Base-by-base conservation (phyloP, 2,329 filamentous ascomycete species). In the Microcyclosporella mali region DNA sequence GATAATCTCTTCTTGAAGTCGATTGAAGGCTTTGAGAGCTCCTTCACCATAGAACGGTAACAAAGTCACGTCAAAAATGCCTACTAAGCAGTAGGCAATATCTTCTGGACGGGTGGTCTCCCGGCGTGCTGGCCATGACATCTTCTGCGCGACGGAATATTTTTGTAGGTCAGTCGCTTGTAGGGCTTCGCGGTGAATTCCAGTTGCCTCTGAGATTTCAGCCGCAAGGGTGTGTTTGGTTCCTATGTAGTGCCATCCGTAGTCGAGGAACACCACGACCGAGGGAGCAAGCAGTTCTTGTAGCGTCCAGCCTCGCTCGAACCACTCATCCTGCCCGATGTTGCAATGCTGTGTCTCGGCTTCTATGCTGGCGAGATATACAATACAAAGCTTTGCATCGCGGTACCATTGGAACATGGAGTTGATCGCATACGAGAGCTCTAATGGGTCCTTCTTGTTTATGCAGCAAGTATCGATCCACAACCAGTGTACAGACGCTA, bases 31-130 rank as follows among this genome's bases (percentile, higher is more conserved):
- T 25, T 18, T 41, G n/a, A n/a, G n/a, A 2, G 6, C 25, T 4
- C 54, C 55, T 33, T 55, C 50, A 4, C 51, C 51, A 19, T 53
- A 55, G n/a, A 41, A 31, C 3, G 45, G 33, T 10, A 30, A 37
- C 14, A 44, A 34, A 6, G 29, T 31, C 7, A 51, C 45, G 7
- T 30, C 43, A 11, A 52, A 36, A n/a, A 55, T 41, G 11, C 52
- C 47, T 14, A 46, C 37, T 14, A 52, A 37, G 32, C 36, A 33
- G 27, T 53, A 52, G 9, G 40, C 27, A 29, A 43, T 45, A 34
- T 53, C 52, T 32, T 55, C 50, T 2, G 11, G 9, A 8, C 39
- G 21, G 1, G 43, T 34, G 6, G 48, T 49, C 17, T 28, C 15
- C 36, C 52, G 30, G 17, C 41, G 31, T 11, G 44, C 46, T 17